These are phyloP conservation scores for Sphaerulina musiva DNA, from an alignment of 2,329 filamentous ascomycete species.

Conservation along the genomic window DNA sequence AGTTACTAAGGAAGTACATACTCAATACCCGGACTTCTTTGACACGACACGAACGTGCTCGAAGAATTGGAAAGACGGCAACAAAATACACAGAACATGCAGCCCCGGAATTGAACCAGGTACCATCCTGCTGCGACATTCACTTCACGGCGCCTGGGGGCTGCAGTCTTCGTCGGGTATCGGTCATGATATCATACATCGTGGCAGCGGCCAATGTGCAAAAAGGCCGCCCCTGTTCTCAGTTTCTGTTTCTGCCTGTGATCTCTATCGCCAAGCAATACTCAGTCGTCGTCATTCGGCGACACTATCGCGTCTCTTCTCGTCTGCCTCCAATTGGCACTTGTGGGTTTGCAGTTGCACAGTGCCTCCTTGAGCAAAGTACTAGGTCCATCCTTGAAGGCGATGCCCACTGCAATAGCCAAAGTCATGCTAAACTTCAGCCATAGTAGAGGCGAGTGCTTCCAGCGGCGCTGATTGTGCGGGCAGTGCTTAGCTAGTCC, in stretches of 20 bases:
- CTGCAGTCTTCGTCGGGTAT: too few relatives aligned
- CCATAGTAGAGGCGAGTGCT: conserved; percentile 39
- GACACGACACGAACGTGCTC: too few relatives aligned
- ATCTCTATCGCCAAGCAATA: background rate
- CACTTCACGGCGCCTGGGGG: too few relatives aligned
- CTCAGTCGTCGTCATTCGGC: conserved; percentile 6
- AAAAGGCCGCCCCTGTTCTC: background rate
- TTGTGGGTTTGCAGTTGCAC: conserved; percentile 11
- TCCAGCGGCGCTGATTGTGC: conserved; percentile 13
- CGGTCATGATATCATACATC: conserved; percentile 3
- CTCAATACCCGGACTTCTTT: too few relatives aligned
- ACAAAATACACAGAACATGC: too few relatives aligned
- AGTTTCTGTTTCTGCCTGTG: background rate
- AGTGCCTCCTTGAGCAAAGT: conserved; percentile 31
- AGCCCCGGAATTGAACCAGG: too few relatives aligned
- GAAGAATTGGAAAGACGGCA: too few relatives aligned
- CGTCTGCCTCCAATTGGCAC: conserved; percentile 12
- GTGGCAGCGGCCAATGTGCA: background rate
- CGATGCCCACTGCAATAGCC: conserved; percentile 44
- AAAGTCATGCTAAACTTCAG: conserved; percentile 44
- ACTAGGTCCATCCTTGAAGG: conserved; percentile 43
- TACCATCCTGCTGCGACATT: too few relatives aligned
- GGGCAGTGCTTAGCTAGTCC: conserved; percentile 13
- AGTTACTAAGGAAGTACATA: too few relatives aligned
- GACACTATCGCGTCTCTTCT: conserved; percentile 9